Evolutionary conservation across 352 stramenopile genomes (phyloP).

Genomic region (Pythium sp.): DNA sequence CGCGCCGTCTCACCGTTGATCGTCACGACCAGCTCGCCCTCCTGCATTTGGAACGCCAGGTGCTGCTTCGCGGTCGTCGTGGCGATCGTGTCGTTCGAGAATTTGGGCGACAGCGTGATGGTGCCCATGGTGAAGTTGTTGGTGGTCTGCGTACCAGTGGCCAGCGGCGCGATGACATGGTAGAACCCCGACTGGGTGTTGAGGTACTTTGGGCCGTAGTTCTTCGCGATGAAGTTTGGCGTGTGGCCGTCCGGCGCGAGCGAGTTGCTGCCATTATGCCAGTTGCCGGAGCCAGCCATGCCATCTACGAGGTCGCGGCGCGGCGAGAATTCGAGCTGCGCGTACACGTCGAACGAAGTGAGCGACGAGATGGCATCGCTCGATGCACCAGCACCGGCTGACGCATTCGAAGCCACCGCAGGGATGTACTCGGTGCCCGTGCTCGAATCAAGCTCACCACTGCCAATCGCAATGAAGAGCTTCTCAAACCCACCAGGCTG

Average conservation of each 20-base stretch:
- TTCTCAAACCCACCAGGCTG: slow-evolving; percentile 49
- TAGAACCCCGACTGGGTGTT: slow-evolving; percentile 48
- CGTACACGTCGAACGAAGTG: slow-evolving; percentile 47
- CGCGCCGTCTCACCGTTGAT: slow-evolving; percentile 31
- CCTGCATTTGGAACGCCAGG: slow-evolving; percentile 48
- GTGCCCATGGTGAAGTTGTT: slow-evolving; percentile 62
- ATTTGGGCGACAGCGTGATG: slow-evolving; percentile 44
- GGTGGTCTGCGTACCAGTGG: slow-evolving; percentile 40
- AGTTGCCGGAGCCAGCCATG: slow-evolving; percentile 39
- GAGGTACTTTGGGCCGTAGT: slow-evolving; percentile 56
- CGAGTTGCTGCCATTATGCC: slow-evolving; percentile 48
- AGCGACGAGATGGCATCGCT: slow-evolving; percentile 37
- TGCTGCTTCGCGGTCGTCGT: slow-evolving; percentile 41
- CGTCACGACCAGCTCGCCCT: slow-evolving; percentile 44
- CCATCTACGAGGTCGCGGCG: slow-evolving; percentile 42
- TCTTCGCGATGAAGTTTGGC: slow-evolving; percentile 55
- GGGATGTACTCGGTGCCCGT: slow-evolving; percentile 44
- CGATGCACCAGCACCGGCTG: slow-evolving; percentile 29
- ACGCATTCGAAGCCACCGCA: slow-evolving; percentile 27
- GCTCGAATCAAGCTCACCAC: slow-evolving; percentile 40
- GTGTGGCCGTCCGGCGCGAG: slow-evolving; percentile 39
- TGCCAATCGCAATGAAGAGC: slow-evolving; percentile 47
- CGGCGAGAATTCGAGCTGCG: slow-evolving; percentile 37
- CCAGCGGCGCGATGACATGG: slow-evolving; percentile 48
- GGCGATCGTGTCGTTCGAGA: slow-evolving; percentile 38